phyloP scores from a whole-genome alignment of 208 protist species.

The Acanthamoeba rhysodes region DNA sequence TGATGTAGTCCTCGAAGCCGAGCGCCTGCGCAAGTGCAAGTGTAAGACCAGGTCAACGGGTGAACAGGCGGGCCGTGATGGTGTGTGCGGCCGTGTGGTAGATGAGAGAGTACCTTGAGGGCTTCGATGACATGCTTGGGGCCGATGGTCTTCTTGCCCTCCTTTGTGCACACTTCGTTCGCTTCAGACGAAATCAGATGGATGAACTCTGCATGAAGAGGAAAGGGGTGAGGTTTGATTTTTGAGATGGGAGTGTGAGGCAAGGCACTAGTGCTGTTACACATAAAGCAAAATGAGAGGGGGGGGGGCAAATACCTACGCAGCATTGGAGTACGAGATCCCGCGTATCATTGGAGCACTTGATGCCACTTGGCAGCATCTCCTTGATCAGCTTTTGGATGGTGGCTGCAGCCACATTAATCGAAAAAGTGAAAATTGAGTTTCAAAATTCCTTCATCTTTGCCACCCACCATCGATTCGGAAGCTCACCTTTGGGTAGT shows the following conservation, averaged over 20 bases:
- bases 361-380: conserved; percentile 81
- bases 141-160: conserved; percentile 81
- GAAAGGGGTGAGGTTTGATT: not conserved
- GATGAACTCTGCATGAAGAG: conserved; percentile 78
- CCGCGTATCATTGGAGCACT: conserved; percentile 85
- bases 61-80: too few relatives aligned
- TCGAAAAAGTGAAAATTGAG: not conserved
- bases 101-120: too few relatives aligned
- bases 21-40: conserved; percentile 76
- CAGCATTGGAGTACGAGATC: conserved; percentile 85
- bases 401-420: conserved; percentile 73
- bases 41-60: not conserved
- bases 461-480: not conserved
- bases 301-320: conserved; percentile 62
- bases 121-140: conserved; percentile 83
- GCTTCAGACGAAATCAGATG: conserved; percentile 85
- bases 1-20: conserved; percentile 80
- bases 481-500: conserved; percentile 16
- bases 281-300: not conserved
- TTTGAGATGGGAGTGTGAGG: not conserved
- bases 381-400: conserved; percentile 84
- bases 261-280: too few relatives aligned
- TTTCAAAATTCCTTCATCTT: not conserved
- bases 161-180: conserved; percentile 83
- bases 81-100: too few relatives aligned